Evolutionary conservation across 305 asterid genomes (phyloP), one percentile per base, ranked within the genome.

Genomic region (Solanum chacoense): DNA sequence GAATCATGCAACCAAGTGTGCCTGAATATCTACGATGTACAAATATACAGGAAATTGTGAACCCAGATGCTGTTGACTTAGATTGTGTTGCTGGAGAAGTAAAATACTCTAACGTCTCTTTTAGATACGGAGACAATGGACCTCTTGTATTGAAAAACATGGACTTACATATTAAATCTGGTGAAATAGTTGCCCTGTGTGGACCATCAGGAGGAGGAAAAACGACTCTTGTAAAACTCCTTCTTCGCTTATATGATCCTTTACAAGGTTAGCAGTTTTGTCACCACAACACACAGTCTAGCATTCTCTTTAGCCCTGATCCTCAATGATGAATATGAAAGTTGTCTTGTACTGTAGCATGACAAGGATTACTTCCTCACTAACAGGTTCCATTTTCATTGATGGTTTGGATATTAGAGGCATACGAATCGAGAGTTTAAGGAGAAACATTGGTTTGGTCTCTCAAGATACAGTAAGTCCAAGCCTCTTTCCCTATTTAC

Each of bases 201-300:
- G 98, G 99, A 85, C 97, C 99, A 91, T 97, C 99, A 10, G 99
- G 98, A 89, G 99, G 98, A 84, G 98, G 98, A 93, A 97, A 97
- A 91, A 95, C 98, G 29, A 97, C 98, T 74, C 94, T 96, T 75
- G 96, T 91, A 78, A 97, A 97, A 92, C 98, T 97, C 78, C 97
- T 97, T 40, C 99, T 97, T 92, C 99, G 98, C 90, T 92, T 97
- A 65, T 96, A 97, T 85, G 94, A 95, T 92, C 98, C 98, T 92
- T 93, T 90, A 89, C 91, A 88, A 85, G 99, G 99, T 95, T 67
- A 89, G 93, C 9, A 26, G 75, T 74, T 84, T 83, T 81, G 6
- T 88, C 50, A 26, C 74, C 42, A 22, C 88, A 34, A 83, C 22
- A 45, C 35, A 34, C 12, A 65, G 38, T 84, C 74, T 87, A 18